Evolutionary conservation across 2,329 filamentous ascomycete genomes (phyloP).

Genomic region (Seiridium cupressi): DNA sequence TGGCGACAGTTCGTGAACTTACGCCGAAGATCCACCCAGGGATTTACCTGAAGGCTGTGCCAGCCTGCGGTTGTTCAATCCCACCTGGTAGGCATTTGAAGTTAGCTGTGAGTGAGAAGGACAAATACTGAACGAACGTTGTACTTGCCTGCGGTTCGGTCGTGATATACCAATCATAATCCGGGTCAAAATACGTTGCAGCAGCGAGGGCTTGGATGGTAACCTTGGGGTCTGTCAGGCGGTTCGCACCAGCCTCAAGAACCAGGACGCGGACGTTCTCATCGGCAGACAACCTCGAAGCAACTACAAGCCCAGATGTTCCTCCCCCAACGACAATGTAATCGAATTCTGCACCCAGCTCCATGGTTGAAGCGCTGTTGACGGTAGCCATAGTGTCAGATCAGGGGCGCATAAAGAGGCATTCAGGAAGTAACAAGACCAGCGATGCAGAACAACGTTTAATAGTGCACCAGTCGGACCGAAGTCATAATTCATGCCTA

Average conservation of each 20-base stretch:
- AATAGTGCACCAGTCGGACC: no score
- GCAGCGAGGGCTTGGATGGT: conserved; percentile 9
- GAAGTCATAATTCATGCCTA: no score
- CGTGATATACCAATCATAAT: conserved; percentile 9
- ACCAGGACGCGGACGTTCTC: conserved; percentile 9
- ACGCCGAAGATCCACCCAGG: conserved; percentile 10
- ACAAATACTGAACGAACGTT: neutral
- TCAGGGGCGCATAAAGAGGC: no score
- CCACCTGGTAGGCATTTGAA: neutral
- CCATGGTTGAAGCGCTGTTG: no score
- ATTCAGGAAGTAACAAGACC: no score
- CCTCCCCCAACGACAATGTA: conserved; percentile 20
- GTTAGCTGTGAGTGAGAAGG: neutral
- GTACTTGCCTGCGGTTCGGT: conserved; percentile 7
- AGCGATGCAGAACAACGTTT: no score
- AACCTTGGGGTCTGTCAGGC: conserved; percentile 3
- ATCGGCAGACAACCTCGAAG: conserved; percentile 14
- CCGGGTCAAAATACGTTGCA: conserved; percentile 14
- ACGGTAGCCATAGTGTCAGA: no score
- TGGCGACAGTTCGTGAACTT: neutral
- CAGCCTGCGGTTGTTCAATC: conserved; percentile 1
- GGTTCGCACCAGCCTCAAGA: conserved; percentile 11
- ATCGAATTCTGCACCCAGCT: conserved; percentile 5
- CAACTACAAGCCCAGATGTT: conserved; percentile 18
- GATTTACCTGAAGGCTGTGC: conserved; percentile 5